Evolutionary conservation across 768 basidiomycete species (phyloP).

Genomic region (Agrocybe pediades): DNA sequence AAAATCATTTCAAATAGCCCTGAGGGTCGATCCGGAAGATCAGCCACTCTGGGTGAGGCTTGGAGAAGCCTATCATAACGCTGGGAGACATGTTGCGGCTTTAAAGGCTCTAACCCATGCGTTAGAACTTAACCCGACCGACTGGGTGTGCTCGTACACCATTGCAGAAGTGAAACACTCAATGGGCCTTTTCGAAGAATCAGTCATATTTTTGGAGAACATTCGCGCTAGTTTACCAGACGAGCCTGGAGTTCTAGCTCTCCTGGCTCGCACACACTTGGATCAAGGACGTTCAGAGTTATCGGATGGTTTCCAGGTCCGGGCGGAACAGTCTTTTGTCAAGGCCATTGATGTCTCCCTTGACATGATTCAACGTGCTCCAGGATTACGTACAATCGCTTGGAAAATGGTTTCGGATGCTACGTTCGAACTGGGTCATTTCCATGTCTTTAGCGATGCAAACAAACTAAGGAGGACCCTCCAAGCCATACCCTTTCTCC

Average conservation of each 20-base stretch:
- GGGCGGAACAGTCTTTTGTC: slow-evolving; percentile 76
- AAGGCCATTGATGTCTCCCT: slow-evolving; percentile 57
- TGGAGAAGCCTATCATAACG: slow-evolving; percentile 88
- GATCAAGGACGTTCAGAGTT: slow-evolving; percentile 69
- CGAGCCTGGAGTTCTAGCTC: slow-evolving; percentile 72
- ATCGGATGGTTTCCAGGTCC: slow-evolving; percentile 66
- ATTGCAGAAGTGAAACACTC: slow-evolving; percentile 84
- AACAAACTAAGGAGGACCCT: slow-evolving; percentile 35
- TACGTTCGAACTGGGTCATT: slow-evolving; percentile 61
- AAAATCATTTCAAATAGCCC: slow-evolving; percentile 82
- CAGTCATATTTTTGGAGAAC: slow-evolving; percentile 63
- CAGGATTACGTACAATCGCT: slow-evolving; percentile 67
- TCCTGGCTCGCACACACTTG: slow-evolving; percentile 72
- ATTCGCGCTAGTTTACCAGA: slow-evolving; percentile 57
- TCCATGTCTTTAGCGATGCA: slow-evolving; percentile 50
- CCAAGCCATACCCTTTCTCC: slow-evolving; percentile 32
- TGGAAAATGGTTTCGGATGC: slow-evolving; percentile 90
- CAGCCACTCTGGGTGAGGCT: slow-evolving; percentile 85
- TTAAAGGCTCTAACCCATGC: slow-evolving; percentile 84
- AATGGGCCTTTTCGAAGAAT: slow-evolving; percentile 73
- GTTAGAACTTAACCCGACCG: slow-evolving; percentile 66
- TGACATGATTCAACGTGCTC: slow-evolving; percentile 45
- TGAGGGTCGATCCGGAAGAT: slow-evolving; percentile 79
- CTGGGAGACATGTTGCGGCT: slow-evolving; percentile 87
- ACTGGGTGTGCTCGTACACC: slow-evolving; percentile 85